Base-by-base conservation (phyloP, 2,329 filamentous ascomycete species). In the Clathrospora elynae region DNA sequence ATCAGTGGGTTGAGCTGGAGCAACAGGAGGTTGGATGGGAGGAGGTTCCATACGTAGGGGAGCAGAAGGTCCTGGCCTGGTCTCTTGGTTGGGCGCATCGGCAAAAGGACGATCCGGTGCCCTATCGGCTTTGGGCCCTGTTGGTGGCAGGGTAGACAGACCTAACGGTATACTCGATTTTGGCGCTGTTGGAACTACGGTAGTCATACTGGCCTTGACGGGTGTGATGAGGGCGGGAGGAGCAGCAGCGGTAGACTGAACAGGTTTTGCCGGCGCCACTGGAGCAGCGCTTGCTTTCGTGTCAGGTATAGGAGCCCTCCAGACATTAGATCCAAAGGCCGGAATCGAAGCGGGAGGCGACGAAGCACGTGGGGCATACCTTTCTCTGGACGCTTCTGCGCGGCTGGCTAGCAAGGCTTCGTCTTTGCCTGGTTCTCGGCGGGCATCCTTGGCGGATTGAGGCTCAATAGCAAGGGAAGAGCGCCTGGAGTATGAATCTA, bases 331-430 rank as follows among this genome's bases (percentile, higher is more conserved):
- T 40, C 73, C 75, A 62, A 81, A 82, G n/a, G 78, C 78, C 17
- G 79, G 79, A 10, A 82, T 78, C 37, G 78, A 77, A 48, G 78
- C 76, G 18, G 77, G 78, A 24, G 78, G 77, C 8, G 78, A 78
- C 12, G 77, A 78, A 35, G 71, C 67, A 39, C 75, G 73, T 33
- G 72, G 71, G 25, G 68, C 71, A 58, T 76, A 76, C 26, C 73
- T 68, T 49, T 76, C 74, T 47, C 68, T 65, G 2, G 73, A 74
- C 6, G 72, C 68, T 45, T 77, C 75, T 25, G 70, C 71, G 26
- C 76, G 72, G 35, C 72, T 71, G 12, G 73, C 72, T 16, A 74
- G 55, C 34, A 75, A 68, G 35, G 73, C 71, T 42, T 76, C 72
- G 20, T 72, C 69, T 38, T 71, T 71, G 38, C 74, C 71, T 7